Conservation (phyloP, 2,329 filamentous ascomycete species). For the Didymella glomerata region DNA sequence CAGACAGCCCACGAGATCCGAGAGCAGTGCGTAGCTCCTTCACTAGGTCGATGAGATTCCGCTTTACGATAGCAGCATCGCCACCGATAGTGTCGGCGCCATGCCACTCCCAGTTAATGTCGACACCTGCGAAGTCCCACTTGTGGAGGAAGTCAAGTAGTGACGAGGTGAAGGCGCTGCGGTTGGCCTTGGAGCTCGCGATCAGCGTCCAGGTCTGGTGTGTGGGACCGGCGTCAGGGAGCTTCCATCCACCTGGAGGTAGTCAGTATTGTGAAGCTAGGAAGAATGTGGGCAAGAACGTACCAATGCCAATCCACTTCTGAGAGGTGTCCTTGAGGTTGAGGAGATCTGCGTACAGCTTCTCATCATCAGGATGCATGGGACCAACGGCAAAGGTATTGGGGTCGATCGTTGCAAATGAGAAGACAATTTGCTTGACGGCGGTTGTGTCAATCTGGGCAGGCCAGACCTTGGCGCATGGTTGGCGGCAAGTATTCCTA, state of each 20-base stretch:
- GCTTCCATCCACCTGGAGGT: slow-evolving; percentile 51
- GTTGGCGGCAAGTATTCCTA: slow-evolving; percentile 31
- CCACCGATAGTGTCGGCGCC: slow-evolving; percentile 50
- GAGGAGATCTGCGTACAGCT: slow-evolving; percentile 31
- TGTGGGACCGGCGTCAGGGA: slow-evolving; percentile 42
- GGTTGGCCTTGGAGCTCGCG: slow-evolving; percentile 37
- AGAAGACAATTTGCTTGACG: slow-evolving; percentile 42
- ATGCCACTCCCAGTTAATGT: slow-evolving; percentile 59
- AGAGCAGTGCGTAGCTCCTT: slow-evolving; percentile 34
- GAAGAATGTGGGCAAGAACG: slow-evolving; percentile 34
- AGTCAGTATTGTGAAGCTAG: neutral
- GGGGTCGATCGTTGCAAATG: slow-evolving; percentile 56
- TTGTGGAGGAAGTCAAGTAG: slow-evolving; percentile 53
- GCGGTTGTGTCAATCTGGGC: slow-evolving; percentile 32
- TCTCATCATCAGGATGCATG: slow-evolving; percentile 28
- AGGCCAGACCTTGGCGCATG: slow-evolving; percentile 35
- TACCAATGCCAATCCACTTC: slow-evolving; percentile 33
- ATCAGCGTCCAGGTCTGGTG: slow-evolving; percentile 50
- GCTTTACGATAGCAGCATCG: slow-evolving; percentile 41
- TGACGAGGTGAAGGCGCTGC: slow-evolving; percentile 50
- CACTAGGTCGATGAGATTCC: slow-evolving; percentile 34
- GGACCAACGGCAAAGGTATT: slow-evolving; percentile 36
- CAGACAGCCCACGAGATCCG: slow-evolving; percentile 32
- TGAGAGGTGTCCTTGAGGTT: slow-evolving; percentile 21
- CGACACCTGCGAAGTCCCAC: slow-evolving; percentile 56